These are phyloP conservation scores for Cymbopogon citratus DNA, from an alignment of 176 grass and related monocot species.

Conservation along the genomic window DNA sequence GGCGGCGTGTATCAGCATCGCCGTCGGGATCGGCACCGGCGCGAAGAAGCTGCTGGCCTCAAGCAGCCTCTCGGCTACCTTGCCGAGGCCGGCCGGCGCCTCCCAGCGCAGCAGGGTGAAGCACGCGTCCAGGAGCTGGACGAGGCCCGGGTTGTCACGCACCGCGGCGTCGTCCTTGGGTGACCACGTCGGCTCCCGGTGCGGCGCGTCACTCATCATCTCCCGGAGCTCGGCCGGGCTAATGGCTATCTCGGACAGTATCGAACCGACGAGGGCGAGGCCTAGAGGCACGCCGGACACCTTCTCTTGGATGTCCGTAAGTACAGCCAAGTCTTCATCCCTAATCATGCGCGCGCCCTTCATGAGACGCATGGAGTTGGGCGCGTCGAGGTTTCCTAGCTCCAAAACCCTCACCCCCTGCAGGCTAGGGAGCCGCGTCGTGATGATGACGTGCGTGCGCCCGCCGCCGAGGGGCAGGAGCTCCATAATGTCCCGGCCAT, in stretches of 20 bases:
- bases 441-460: conserved; percentile 40
- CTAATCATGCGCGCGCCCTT: conserved; percentile 20
- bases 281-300: conserved; percentile 28
- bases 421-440: conserved; percentile 30
- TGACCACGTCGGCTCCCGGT: conserved; percentile 13
- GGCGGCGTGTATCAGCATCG: conserved; percentile 20
- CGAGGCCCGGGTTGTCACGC: conserved; percentile 28
- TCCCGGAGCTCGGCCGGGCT: conserved; percentile 17
- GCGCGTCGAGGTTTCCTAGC: conserved; percentile 19
- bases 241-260: conserved; percentile 30
- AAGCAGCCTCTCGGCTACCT: conserved; percentile 22
- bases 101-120: conserved; percentile 30
- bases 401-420: conserved; percentile 15
- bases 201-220: conserved; percentile 16
- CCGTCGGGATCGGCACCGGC: conserved; percentile 38
- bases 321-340: conserved; percentile 5
- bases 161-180: conserved; percentile 15
- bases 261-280: conserved; percentile 36
- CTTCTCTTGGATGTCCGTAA: conserved; percentile 24
- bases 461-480: conserved; percentile 33
- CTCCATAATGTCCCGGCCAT: conserved; percentile 25
- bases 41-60: conserved; percentile 45
- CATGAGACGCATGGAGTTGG: conserved; percentile 40
- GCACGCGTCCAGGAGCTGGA: conserved; percentile 42
- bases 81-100: background rate